phyloP scores from a whole-genome alignment of 2,329 filamentous ascomycete genomes.

The Penicillium sp. region DNA sequence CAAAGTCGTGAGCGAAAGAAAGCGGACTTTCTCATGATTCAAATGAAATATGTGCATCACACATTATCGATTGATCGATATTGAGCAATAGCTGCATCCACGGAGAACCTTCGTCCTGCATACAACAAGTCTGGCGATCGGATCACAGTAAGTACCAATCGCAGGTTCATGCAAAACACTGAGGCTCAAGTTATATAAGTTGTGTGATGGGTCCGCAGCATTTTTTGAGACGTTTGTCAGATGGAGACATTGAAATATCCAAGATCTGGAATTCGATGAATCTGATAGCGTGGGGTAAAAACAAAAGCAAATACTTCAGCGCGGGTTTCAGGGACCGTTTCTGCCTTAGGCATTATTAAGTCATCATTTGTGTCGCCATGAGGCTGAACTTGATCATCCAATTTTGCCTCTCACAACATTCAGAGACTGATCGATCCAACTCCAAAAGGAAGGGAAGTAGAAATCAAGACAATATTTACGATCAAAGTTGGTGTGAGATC shows the following conservation, averaged over 20 bases:
- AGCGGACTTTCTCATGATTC: too few relatives aligned
- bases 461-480: neutral
- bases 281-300: constrained; percentile 9
- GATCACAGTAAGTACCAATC: neutral
- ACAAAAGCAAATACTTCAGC: neutral
- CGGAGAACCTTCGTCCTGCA: neutral
- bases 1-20: too few relatives aligned
- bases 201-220: too few relatives aligned
- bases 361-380: neutral
- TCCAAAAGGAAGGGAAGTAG: neutral
- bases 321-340: neutral
- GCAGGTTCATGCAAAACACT: neutral
- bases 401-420: neutral
- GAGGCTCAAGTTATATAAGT: neutral
- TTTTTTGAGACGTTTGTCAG: neutral
- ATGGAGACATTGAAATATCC: neutral
- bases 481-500: constrained; percentile 10
- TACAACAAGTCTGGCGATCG: constrained; percentile 1
- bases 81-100: neutral
- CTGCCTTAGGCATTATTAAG: neutral
- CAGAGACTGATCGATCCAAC: neutral
- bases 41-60: too few relatives aligned
- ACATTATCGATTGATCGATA: neutral
- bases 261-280: neutral
- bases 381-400: neutral